Percentiles rank a stretch among this genome's conserved stretches.
Evolutionary conservation across 78 protist species (phyloP).

Genomic region (Dictyostelium firmibasis): DNA sequence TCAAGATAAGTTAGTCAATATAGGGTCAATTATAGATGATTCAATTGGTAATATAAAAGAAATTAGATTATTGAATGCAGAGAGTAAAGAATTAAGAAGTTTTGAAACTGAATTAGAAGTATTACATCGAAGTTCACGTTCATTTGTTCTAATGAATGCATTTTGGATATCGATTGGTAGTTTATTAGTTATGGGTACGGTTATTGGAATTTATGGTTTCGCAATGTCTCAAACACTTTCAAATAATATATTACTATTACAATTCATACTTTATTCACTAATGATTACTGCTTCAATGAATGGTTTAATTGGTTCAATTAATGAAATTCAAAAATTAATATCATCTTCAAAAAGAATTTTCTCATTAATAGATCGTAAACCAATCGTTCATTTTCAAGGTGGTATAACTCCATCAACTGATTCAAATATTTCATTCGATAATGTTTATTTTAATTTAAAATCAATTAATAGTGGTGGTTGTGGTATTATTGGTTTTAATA

Average conservation of each 20-base stretch:
- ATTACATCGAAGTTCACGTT: neutral
- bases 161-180: slow-evolving; percentile 61
- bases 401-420: slow-evolving; percentile 31
- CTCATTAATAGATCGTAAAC: slow-evolving; percentile 52
- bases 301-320: slow-evolving; percentile 22
- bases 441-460: slow-evolving; percentile 37
- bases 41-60: slow-evolving; percentile 21
- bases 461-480: neutral
- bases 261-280: slow-evolving; percentile 33
- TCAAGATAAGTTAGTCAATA: slow-evolving; percentile 1
- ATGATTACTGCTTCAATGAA: slow-evolving; percentile 9
- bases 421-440: slow-evolving; percentile 16
- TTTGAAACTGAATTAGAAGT: slow-evolving; percentile 56
- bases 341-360: slow-evolving; percentile 26
- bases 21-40: neutral
- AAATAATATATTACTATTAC: neutral
- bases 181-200: neutral
- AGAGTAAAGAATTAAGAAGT: slow-evolving; percentile 25
- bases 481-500: no score
- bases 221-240: neutral
- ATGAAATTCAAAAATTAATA: slow-evolving; percentile 38
- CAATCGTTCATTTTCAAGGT: slow-evolving; percentile 37
- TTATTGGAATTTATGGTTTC: neutral
- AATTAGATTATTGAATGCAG: slow-evolving; percentile 52
- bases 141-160: slow-evolving; percentile 14